Percentiles rank a stretch among this genome's conserved stretches.
Conservation (phyloP, 148 eudicot genomes). For the Chenopodium suecicum region DNA sequence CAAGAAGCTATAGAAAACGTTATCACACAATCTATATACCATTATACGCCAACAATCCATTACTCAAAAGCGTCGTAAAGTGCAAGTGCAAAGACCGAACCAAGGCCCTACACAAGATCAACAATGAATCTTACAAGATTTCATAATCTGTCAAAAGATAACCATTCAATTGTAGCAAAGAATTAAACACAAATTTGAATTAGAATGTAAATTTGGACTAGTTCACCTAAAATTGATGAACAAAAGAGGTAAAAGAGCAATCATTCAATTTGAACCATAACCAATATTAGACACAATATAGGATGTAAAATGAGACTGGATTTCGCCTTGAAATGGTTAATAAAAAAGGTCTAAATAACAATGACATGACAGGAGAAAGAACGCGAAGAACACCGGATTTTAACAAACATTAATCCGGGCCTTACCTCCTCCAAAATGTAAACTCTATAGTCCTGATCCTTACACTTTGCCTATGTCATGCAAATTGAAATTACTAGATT, state of each 20-base stretch:
- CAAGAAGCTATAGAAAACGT: not conserved
- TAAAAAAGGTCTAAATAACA: conserved; percentile 22
- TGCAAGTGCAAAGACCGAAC: not conserved
- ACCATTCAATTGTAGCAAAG: not conserved
- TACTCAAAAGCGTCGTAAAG: not conserved
- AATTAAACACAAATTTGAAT: not conserved
- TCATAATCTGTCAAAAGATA: not conserved
- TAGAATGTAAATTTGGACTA: not conserved
- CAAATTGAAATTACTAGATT: conserved; percentile 20
- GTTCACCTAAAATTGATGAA: conserved; percentile 6
- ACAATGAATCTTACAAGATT: not conserved
- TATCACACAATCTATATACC: conserved; percentile 17
- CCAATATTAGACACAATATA: not conserved
- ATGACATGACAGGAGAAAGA: conserved; percentile 20
- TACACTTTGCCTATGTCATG: conserved; percentile 33
- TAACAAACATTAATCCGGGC: conserved; percentile 27
- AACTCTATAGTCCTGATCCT: conserved; percentile 28
- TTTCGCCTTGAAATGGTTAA: conserved; percentile 12
- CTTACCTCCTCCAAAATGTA: conserved; percentile 27
- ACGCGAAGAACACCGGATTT: conserved; percentile 21
- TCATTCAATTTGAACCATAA: not conserved
- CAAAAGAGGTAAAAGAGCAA: conserved; percentile 19
- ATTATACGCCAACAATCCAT: not conserved
- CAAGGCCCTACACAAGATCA: conserved; percentile 33
- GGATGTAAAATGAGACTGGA: not conserved